Evolutionary conservation across 106 monocot species (phyloP).

Genomic region (Amphibolis antarctica): DNA sequence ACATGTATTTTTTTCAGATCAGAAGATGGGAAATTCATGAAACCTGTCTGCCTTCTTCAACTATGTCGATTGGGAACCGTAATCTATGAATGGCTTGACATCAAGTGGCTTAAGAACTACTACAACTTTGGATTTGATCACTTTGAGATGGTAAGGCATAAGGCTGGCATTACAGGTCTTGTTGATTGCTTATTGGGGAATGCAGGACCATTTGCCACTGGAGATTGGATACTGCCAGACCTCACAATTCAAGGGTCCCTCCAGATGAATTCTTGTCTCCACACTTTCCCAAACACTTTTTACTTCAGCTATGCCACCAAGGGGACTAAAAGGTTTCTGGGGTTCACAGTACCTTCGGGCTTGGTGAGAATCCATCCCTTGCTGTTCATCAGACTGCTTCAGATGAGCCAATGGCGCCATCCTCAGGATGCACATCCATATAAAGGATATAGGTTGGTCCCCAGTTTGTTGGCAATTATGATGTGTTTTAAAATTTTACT

Average conservation of each 20-base stretch:
- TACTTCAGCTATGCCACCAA: constrained; percentile 86
- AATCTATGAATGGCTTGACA: constrained; percentile 74
- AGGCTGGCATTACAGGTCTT: constrained; percentile 51
- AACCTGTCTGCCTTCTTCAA: constrained; percentile 65
- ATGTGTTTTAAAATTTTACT: not conserved
- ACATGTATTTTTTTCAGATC: constrained; percentile 34
- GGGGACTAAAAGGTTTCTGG: constrained; percentile 47
- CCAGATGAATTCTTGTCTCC: constrained; percentile 38
- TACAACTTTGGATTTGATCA: constrained; percentile 97
- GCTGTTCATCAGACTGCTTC: constrained; percentile 55
- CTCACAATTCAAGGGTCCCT: constrained; percentile 74
- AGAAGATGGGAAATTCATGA: constrained; percentile 66
- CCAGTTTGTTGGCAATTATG: not conserved
- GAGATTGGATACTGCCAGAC: constrained; percentile 93
- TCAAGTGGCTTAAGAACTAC: constrained; percentile 67
- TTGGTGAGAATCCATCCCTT: constrained; percentile 50
- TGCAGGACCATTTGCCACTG: constrained; percentile 65
- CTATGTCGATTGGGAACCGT: constrained; percentile 60
- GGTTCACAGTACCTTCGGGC: constrained; percentile 48
- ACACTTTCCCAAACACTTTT: constrained; percentile 63
- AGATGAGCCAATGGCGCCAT: constrained; percentile 67
- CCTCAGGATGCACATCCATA: constrained; percentile 37
- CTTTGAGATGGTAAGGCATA: constrained; percentile 49
- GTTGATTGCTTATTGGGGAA: constrained; percentile 51
- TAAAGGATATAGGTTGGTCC: constrained; percentile 68